These are phyloP conservation scores for Fusarium sp. DNA, from an alignment of 2,329 filamentous ascomycete genomes.

Conservation along the genomic window DNA sequence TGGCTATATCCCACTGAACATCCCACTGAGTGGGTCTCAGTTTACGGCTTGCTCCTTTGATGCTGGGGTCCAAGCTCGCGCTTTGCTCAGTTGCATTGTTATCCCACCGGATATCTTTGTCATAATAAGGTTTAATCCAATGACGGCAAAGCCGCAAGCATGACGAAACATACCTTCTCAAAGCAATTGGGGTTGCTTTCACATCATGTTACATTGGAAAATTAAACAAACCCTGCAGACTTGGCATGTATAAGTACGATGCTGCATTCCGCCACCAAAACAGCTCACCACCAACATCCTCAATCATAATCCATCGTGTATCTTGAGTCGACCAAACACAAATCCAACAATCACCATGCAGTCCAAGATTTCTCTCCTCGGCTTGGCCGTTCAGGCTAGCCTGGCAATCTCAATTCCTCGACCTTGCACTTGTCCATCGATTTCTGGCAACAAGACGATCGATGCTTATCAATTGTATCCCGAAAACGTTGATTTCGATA, in stretches of 20 bases:
- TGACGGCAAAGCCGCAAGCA: not conserved
- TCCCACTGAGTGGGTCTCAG: not conserved
- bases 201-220: no score
- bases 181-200: not conserved
- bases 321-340: not conserved
- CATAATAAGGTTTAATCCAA: not conserved
- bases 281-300: not conserved
- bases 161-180: not conserved
- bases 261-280: not conserved
- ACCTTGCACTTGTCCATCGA: not conserved
- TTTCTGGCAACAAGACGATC: not conserved
- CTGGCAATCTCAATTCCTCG: not conserved
- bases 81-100: not conserved
- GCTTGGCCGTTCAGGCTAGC: not conserved
- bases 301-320: no score
- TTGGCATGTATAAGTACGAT: not conserved
- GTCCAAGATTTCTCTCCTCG: not conserved
- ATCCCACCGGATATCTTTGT: not conserved
- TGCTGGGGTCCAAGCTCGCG: not conserved
- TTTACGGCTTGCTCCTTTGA: not conserved
- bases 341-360: not conserved
- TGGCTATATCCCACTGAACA: not conserved
- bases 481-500: slow-evolving; percentile 12
- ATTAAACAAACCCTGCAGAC: not conserved
- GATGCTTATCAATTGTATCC: slow-evolving; percentile 7